These are phyloP conservation scores for Olyra latifolia DNA, from an alignment of 176 grass and related monocot species.

Conservation along the genomic window DNA sequence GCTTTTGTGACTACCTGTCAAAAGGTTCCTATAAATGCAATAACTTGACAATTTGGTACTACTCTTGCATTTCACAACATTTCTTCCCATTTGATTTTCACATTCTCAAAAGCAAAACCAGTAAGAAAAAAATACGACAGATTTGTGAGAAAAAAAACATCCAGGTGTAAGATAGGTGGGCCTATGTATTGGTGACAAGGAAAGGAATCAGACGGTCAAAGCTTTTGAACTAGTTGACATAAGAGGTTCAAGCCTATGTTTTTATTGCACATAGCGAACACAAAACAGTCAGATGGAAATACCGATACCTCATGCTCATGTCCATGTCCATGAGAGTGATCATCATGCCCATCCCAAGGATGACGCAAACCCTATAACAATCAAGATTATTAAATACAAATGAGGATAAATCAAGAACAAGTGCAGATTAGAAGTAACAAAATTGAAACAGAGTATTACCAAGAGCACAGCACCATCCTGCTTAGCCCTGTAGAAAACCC, in stretches of 20 bases:
- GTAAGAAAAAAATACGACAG: background rate
- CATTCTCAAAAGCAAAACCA: background rate
- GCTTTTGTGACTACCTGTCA: background rate
- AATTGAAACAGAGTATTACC: constrained; percentile 40
- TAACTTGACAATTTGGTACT: background rate
- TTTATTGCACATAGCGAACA: background rate
- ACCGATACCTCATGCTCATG: constrained; percentile 74
- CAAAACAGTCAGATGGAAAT: background rate
- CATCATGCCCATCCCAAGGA: constrained; percentile 93
- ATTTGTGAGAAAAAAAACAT: background rate
- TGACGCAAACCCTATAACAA: constrained; percentile 78
- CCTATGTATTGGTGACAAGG: background rate
- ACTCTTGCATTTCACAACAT: background rate
- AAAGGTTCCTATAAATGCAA: background rate
- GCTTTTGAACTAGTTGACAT: background rate
- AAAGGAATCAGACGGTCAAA: background rate
- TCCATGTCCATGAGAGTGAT: constrained; percentile 71
- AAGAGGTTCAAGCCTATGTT: background rate
- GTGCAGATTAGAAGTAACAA: background rate
- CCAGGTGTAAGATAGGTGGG: background rate
- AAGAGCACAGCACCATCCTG: constrained; percentile 82
- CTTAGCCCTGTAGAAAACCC: constrained; percentile 96
- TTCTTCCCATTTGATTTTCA: background rate
- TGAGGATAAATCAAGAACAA: background rate
- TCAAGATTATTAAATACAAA: background rate